Evolutionary conservation across 345 rosid species (phyloP), one percentile per base, ranked within the genome.

Genomic region (Cochlearia excelsa): DNA sequence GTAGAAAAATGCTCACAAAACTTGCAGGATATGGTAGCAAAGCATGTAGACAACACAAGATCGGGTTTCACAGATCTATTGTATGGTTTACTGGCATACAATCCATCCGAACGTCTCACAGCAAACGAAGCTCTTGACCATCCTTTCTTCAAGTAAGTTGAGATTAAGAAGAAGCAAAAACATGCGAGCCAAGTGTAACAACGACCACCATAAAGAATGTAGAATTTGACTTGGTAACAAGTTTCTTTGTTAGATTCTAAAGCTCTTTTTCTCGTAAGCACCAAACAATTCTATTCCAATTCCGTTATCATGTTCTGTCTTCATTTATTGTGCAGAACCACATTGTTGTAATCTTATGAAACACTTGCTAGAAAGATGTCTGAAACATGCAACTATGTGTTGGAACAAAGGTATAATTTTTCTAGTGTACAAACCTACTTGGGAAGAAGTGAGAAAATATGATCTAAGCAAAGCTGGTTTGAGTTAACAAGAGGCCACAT

Each of bases 101-200:
- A 89, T 54, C 94, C 94, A 6, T 81, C 86, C 0, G 80, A 84
- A 72, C 87, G 97, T 3, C 77, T 84, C 51, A 84, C 87, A 0
- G 97, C 91, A 11, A 60, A 54, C 0, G 70, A 78, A 65, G 97
- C 97, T 57, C 84, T 89, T n/a, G 65, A 77, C 40, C 91, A 89
- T 74, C 77, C 87, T 1, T 89, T 89, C 74, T 86, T 89, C 30
- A 72, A 61, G 35, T 33, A 55, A 73, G 45, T 51, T 55, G 61
- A 27, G 41, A 68, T 59, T 78, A 53, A 59, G 57, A 59, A 42
- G 27, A 53, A 37, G 43, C 59, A 46, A 47, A 51, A 61, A 9
- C 3, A 38, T 7, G 44, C 4, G 26, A 29, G 27, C 26, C 9
- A 34, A 46, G 23, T 31, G 30, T 43, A 9, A 16, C 46, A 48